A percentile compares a stretch with the other conserved stretches of the same genome.
phyloP scores from a whole-genome alignment of 2,329 filamentous ascomycete species.

The Dothistroma pini region DNA sequence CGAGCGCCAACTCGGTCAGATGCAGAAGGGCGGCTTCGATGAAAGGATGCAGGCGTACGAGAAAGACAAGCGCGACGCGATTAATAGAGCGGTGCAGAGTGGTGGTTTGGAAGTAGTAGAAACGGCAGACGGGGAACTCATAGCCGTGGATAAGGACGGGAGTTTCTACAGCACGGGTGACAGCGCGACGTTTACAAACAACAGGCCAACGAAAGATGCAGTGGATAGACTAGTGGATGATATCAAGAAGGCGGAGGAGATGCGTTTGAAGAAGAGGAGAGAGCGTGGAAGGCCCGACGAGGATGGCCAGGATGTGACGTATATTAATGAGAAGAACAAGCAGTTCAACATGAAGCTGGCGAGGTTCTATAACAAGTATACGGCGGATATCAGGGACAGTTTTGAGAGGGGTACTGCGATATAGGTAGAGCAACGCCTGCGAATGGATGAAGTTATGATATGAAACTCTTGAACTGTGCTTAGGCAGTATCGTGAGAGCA shows the following conservation, averaged over 20 bases:
- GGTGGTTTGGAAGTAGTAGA: slow-evolving; percentile 91
- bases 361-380: slow-evolving; percentile 98
- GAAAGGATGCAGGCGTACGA: slow-evolving; percentile 70
- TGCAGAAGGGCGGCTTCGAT: slow-evolving; percentile 49
- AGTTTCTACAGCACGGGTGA: slow-evolving; percentile 88
- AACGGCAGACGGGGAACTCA: slow-evolving; percentile 89
- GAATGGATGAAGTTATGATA: background rate
- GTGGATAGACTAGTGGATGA: slow-evolving; percentile 85
- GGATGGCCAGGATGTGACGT: slow-evolving; percentile 88
- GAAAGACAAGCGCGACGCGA: slow-evolving; percentile 75
- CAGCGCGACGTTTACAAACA: slow-evolving; percentile 70
- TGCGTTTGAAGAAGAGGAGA: slow-evolving; percentile 77
- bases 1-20: slow-evolving; percentile 79
- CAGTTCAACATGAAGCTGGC: slow-evolving; percentile 98
- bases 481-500: too few species aligned
- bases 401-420: slow-evolving; percentile 98
- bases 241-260: slow-evolving; percentile 82
- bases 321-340: slow-evolving; percentile 99
- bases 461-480: background rate
- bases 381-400: slow-evolving; percentile 90
- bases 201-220: slow-evolving; percentile 80
- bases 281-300: slow-evolving; percentile 71
- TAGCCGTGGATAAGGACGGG: slow-evolving; percentile 88
- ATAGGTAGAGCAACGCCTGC: slow-evolving; percentile 50
- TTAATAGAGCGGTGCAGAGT: slow-evolving; percentile 77